Conservation (phyloP, 192 early-diverging fungal species). For the Entomortierella lignicola region DNA sequence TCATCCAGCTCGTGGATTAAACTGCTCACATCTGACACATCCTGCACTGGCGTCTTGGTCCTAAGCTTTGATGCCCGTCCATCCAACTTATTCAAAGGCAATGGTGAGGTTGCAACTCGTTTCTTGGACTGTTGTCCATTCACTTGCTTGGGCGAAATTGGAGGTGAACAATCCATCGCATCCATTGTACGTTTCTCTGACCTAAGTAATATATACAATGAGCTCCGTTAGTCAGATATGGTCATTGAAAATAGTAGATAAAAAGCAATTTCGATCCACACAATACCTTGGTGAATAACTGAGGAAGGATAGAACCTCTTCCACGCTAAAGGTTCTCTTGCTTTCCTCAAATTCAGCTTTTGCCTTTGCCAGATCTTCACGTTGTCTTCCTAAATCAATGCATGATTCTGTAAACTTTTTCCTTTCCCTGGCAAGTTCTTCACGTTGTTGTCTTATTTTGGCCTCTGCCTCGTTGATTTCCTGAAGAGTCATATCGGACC, state of each 20-base stretch:
- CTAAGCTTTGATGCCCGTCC: slow-evolving; percentile 19
- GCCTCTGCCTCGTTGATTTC: slow-evolving; percentile 39
- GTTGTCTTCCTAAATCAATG: slow-evolving; percentile 37
- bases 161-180: slow-evolving; percentile 12
- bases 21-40: slow-evolving; percentile 16
- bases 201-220: neutral
- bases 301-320: slow-evolving; percentile 34
- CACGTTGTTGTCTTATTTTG: slow-evolving; percentile 31
- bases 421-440: slow-evolving; percentile 36
- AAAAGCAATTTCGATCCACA: too few species aligned
- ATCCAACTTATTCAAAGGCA: neutral
- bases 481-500: slow-evolving; percentile 47
- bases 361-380: slow-evolving; percentile 24
- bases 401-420: slow-evolving; percentile 43
- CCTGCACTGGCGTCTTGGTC: slow-evolving; percentile 11
- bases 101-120: slow-evolving; percentile 31
- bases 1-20: neutral
- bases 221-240: neutral
- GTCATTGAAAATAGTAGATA: too few species aligned
- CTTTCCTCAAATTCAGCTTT: slow-evolving; percentile 38
- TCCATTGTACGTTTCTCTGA: slow-evolving; percentile 23
- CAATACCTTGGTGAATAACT: slow-evolving; percentile 26
- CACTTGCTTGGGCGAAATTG: slow-evolving; percentile 10
- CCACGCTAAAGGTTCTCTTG: slow-evolving; percentile 37
- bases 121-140: slow-evolving; percentile 16